A percentile compares a stretch with the other conserved stretches of the same genome.
Evolutionary conservation across 768 basidiomycete genomes (phyloP).

Genomic region (Trametes cinnabarina): DNA sequence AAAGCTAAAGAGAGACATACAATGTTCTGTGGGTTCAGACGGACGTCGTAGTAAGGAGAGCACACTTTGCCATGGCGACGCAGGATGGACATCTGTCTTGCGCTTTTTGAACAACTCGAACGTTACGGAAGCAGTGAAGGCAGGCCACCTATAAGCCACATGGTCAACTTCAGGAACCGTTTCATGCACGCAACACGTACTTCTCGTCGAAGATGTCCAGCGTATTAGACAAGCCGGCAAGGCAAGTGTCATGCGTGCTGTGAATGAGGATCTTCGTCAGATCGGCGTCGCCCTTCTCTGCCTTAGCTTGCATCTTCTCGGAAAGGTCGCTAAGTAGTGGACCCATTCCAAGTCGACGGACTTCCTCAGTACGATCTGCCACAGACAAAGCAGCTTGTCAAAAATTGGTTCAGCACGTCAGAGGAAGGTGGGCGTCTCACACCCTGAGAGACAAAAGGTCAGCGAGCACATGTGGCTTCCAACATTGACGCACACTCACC

Average conservation of each 20-base stretch:
- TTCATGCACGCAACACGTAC: too few species aligned
- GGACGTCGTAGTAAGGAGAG: constrained; percentile 38
- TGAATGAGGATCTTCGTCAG: constrained; percentile 66
- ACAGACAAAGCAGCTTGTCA: background rate
- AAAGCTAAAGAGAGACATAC: constrained; percentile 30
- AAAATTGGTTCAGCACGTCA: background rate
- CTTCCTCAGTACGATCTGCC: constrained; percentile 71
- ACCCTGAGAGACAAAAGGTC: constrained; percentile 34
- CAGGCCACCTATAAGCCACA: constrained; percentile 56
- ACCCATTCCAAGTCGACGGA: constrained; percentile 75
- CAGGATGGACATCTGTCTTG: constrained; percentile 6
- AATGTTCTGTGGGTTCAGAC: constrained; percentile 38
- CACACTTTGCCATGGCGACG: constrained; percentile 36
- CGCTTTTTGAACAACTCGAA: constrained; percentile 61
- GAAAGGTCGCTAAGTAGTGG: constrained; percentile 63
- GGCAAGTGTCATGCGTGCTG: constrained; percentile 68
- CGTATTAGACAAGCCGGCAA: constrained; percentile 62
- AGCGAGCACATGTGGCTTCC: constrained; percentile 6
- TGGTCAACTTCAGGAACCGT: too few species aligned
- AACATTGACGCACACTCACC: constrained; percentile 30
- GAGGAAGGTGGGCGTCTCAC: constrained; percentile 30
- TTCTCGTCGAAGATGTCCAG: constrained; percentile 72
- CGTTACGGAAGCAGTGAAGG: constrained; percentile 70
- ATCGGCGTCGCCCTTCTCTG: constrained; percentile 41
- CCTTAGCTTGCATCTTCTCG: constrained; percentile 61